Percentiles rank a stretch among this genome's conserved stretches.
Conservation (phyloP, 768 basidiomycete species). For the Zangia roseola region DNA sequence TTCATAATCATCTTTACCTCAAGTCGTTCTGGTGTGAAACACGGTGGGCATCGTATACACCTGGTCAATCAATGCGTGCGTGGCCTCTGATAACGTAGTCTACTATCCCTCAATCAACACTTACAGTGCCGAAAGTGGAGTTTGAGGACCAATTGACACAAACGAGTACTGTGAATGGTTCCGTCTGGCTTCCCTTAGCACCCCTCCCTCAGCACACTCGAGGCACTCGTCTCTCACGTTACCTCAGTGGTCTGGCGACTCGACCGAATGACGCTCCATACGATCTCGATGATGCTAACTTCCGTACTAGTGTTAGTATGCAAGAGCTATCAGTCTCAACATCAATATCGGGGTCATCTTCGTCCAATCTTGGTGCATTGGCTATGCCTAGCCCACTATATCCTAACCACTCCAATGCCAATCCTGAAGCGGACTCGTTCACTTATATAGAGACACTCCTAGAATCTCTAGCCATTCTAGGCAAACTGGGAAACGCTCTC, state of each 20-base stretch:
- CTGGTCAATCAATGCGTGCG: conserved; percentile 77
- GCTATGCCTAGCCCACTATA: conserved; percentile 20
- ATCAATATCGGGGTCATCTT: conserved; percentile 23
- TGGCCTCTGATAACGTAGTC: not conserved
- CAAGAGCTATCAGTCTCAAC: conserved; percentile 23
- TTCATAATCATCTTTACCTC: conserved; percentile 96
- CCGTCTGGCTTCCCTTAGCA: conserved; percentile 30
- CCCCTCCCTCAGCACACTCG: conserved; percentile 40
- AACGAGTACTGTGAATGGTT: conserved; percentile 21
- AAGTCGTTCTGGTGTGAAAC: conserved; percentile 96
- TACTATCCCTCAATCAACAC: conserved; percentile 7
- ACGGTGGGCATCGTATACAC: conserved; percentile 83
- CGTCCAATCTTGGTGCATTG: conserved; percentile 23
- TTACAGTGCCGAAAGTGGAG: conserved; percentile 62
- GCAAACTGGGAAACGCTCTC: conserved; percentile 79
- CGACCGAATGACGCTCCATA: conserved; percentile 79
- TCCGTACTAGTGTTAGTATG: conserved; percentile 18
- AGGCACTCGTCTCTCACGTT: conserved; percentile 57
- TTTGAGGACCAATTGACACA: conserved; percentile 50
- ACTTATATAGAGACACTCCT: conserved; percentile 88
- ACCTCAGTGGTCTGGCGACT: conserved; percentile 59
- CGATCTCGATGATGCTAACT: conserved; percentile 50
- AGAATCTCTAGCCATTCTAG: conserved; percentile 90
- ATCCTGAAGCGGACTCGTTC: conserved; percentile 93
- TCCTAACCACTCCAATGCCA: conserved; percentile 35